Base-by-base conservation (phyloP, 169 alveolate genomes). In the Plasmodium vinckei region DNA sequence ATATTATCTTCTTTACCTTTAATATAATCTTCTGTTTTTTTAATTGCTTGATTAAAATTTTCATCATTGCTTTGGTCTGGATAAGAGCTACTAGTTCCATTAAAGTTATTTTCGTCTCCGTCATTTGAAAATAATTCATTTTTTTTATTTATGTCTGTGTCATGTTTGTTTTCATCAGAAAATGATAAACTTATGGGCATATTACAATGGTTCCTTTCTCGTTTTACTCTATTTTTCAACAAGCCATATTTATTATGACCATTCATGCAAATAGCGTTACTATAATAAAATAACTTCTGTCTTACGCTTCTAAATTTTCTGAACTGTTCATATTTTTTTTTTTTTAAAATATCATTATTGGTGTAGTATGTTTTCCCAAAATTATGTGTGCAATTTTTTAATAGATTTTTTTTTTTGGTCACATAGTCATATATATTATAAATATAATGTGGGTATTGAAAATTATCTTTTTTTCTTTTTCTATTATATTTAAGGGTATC, bases 1-100 rank as follows among this genome's bases (percentile, higher is more conserved):
- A 86, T 63, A 53, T 68, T 59, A 53, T 86, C 91, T 63, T 86
- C 61, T 19, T 68, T 86, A 5, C 91, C 91, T 63, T 86, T 68
- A 51, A 86, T 69, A 39, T 86, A 86, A 3, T 49, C 49, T 51
- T 86, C 75, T 27, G 87, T 87, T 15, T 39, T 59, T 60, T 86
- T 39, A 65, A 86, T 57, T 0, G 87, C 87, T n/a, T 71, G n/a
- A 13, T 33, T 21, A 5, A 86, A 65, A n/a, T 47, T 44, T 23
- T 47, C 60, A 19, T 86, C 84, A 17, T 56, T 71, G 9, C 21
- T n/a, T 21, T 33, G 56, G 44, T 51, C 59, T 2, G 6, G 5
- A 10, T 1, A 7, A 51, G 15, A 39, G 7, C 44, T 19, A 3
- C n/a, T 57, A 12, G 27, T 0, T 6, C 6, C 59, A 15, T 15